phyloP scores from a whole-genome alignment of 1,284 basidiomycete genomes.

The Fomitopsis betulina region DNA sequence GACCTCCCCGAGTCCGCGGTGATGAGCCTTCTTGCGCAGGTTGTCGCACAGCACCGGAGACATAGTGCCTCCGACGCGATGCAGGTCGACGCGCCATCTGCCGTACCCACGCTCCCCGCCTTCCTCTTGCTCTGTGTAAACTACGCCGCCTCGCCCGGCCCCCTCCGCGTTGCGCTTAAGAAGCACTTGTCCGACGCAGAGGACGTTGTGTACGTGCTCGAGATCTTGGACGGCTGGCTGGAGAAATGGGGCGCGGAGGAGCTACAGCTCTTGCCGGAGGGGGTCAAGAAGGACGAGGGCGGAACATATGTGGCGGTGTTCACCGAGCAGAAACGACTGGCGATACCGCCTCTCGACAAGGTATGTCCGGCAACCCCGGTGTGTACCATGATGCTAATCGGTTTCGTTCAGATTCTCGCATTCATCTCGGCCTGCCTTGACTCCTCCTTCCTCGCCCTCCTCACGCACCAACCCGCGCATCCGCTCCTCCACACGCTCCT shows the following conservation, averaged over 20 bases:
- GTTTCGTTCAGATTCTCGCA: conserved; percentile 38
- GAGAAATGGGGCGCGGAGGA: conserved; percentile 36
- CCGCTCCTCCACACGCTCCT: conserved; percentile 43
- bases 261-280: conserved; percentile 35
- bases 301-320: conserved; percentile 14
- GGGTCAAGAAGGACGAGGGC: conserved; percentile 26
- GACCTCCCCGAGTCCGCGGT: conserved; percentile 64
- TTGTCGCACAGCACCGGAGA: conserved; percentile 34
- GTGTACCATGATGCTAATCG: not conserved
- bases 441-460: conserved; percentile 58
- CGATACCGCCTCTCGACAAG: conserved; percentile 38
- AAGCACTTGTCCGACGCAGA: conserved; percentile 48
- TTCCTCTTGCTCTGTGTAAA: conserved; percentile 49
- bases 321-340: not conserved
- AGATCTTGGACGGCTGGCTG: conserved; percentile 54
- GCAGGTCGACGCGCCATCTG: conserved; percentile 47
- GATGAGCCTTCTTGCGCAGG: conserved; percentile 42
- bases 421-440: conserved; percentile 66
- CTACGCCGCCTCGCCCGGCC: conserved; percentile 47
- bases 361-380: conserved; percentile 26
- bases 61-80: conserved; percentile 36
- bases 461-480: conserved; percentile 57
- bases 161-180: conserved; percentile 53
- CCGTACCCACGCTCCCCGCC: conserved; percentile 38
- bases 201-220: conserved; percentile 46